Conservation (phyloP, 2,329 filamentous ascomycete species). For the Colletotrichum noveboracense region DNA sequence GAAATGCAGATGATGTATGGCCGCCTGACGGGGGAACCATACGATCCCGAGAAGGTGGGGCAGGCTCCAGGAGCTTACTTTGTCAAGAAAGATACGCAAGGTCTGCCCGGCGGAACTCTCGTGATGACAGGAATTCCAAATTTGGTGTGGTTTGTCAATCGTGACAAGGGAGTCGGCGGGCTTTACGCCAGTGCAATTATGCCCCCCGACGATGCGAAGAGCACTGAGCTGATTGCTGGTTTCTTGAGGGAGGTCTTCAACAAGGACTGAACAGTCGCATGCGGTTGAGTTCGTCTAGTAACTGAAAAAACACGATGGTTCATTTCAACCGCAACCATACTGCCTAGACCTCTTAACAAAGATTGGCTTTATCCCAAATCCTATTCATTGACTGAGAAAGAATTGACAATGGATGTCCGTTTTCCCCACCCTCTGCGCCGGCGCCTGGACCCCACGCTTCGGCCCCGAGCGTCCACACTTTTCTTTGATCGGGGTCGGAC, state of each 20-base stretch:
- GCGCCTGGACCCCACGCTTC: not conserved
- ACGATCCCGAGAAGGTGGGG: not conserved
- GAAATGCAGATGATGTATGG: not conserved
- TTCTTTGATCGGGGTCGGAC: not conserved
- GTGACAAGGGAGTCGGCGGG: not conserved
- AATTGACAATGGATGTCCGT: not conserved
- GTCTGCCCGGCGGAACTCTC: not conserved
- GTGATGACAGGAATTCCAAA: not conserved
- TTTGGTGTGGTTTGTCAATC: not conserved
- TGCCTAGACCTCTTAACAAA: not conserved
- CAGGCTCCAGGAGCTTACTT: not conserved
- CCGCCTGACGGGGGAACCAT: not conserved
- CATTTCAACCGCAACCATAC: not conserved
- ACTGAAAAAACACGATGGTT: not conserved
- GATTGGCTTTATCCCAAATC: not conserved
- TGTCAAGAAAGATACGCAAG: not conserved
- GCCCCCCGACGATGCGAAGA: not conserved
- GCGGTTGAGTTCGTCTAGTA: not conserved
- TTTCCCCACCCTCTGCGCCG: not conserved
- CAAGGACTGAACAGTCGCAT: not conserved
- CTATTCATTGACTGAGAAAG: no score
- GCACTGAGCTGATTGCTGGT: not conserved
- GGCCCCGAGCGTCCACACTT: not conserved
- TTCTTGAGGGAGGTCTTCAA: not conserved
- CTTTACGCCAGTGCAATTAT: constrained; percentile 23